Conservation (phyloP, 768 basidiomycete species). For the Psilocybe cubensis region DNA sequence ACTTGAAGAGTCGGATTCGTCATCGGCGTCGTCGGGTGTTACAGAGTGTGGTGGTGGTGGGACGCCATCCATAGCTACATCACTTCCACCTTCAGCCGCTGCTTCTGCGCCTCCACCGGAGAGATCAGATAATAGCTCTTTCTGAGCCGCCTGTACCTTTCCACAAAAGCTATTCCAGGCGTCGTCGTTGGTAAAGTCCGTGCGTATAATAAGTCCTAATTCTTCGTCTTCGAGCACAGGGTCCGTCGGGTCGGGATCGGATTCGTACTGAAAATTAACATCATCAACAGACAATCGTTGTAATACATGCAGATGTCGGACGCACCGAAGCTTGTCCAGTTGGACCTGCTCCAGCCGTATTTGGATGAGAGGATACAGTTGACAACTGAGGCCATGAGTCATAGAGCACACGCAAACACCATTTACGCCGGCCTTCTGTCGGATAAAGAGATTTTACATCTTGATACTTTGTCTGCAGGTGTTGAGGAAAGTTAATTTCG, state of each 20-base stretch:
- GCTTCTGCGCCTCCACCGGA: conserved; percentile 21
- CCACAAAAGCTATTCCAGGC: conserved; percentile 63
- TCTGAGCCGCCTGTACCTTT: conserved; percentile 57
- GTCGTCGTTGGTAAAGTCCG: conserved; percentile 69
- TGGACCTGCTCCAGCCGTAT: not conserved
- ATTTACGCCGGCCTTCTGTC: conserved; percentile 57
- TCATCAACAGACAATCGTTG: not conserved
- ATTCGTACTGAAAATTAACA: conserved; percentile 9
- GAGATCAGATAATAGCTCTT: conserved; percentile 46
- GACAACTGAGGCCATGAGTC: conserved; percentile 47
- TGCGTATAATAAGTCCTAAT: conserved; percentile 69
- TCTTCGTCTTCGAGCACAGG: conserved; percentile 47
- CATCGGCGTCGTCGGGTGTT: conserved; percentile 29
- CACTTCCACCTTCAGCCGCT: conserved; percentile 20
- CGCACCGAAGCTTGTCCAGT: not conserved
- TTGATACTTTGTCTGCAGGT: conserved; percentile 38
- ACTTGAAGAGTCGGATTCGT: conserved; percentile 39
- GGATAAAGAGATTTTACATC: conserved; percentile 47
- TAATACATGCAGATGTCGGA: not conserved
- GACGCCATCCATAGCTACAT: conserved; percentile 17
- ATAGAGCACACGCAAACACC: conserved; percentile 55
- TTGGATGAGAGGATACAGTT: not conserved
- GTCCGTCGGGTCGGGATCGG: conserved; percentile 62
- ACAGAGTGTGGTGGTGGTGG: conserved; percentile 7
- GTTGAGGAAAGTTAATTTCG: too few relatives aligned